These are phyloP conservation scores for Penicillium ucsense DNA, from an alignment of 495 filamentous ascomycete genomes.

Conservation along the genomic window DNA sequence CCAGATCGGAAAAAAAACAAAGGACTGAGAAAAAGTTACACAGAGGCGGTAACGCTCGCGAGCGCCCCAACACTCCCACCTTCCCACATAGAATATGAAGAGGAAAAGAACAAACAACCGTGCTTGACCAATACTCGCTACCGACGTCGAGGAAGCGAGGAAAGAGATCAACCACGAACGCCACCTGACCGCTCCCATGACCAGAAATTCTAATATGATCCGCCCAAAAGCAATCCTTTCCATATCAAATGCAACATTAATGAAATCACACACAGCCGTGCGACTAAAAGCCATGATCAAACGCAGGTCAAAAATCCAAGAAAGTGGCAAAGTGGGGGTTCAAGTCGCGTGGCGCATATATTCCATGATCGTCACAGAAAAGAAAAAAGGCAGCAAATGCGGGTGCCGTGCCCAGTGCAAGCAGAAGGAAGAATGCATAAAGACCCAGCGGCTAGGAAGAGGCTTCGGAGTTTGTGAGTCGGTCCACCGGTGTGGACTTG, in stretches of 20 bases:
- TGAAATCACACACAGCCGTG: background rate
- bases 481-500: too few species aligned
- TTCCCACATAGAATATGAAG: too few species aligned
- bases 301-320: slow-evolving; percentile 3
- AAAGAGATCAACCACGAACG: slow-evolving; percentile 7
- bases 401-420: background rate
- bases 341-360: slow-evolving; percentile 3
- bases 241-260: slow-evolving; percentile 10
- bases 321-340: background rate
- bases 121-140: too few species aligned
- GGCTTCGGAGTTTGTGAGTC: too few species aligned
- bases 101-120: too few species aligned
- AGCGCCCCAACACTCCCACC: too few species aligned
- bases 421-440: background rate
- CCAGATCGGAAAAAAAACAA: too few species aligned
- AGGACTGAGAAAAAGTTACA: too few species aligned
- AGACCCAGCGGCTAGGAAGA: too few species aligned
- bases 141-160: too few species aligned
- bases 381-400: background rate
- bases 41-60: too few species aligned
- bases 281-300: slow-evolving; percentile 2
- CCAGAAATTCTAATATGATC: slow-evolving; percentile 12
- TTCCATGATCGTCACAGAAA: slow-evolving; percentile 12
- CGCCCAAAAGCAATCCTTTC: slow-evolving; percentile 1
- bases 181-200: slow-evolving; percentile 7